Base-by-base conservation (phyloP, 805 yeast species). In the Wickerhamomyces xylosicus region DNA sequence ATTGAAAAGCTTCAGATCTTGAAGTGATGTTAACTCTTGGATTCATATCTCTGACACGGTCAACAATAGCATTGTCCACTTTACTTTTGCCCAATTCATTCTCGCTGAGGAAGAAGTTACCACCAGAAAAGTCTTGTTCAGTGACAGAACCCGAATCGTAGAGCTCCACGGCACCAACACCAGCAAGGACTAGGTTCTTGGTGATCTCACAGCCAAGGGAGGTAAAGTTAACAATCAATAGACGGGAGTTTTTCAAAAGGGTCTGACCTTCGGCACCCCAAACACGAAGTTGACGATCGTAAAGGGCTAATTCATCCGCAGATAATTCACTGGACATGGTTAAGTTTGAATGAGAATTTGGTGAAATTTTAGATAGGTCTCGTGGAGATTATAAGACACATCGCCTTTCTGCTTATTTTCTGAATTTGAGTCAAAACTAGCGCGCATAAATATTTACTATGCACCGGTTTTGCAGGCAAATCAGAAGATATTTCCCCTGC, bases 221-320 rank as follows among this genome's bases (percentile, higher is more conserved):
- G 10, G 89, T 82, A 14, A 86, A 50, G 44, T 83, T 81, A 35
- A 90, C 66, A 33, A 92, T 50, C 34, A 89, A 62, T 4, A 90
- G 68, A 34, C 71, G 72, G 7, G 96, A 79, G 16, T 78, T 72
- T 29, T 92, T 70, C 65, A 90, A 74, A 34, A 73, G 57, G 32
- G 75, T 69, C 57, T 90, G 98, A 3, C 97, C 95, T 25, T 84
- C 94, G 54, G 92, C 67, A 2, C 98, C 98, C 98, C 98, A 90
- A 17, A 90, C 68, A 45, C 98, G 64, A 46, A 90, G 89, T 60
- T 90, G 98, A 42, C 98, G 74, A 59, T 90, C 98, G 55, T 90
- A 90, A 18, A 90, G 69, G 1, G 94, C 95, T 41, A 89, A 76
- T 55, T 89, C 97, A 51, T 87, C 96, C 60, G 62, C 63, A 22